Base-by-base conservation (phyloP, 169 alveolate species). In the Plasmodium vinckei region DNA sequence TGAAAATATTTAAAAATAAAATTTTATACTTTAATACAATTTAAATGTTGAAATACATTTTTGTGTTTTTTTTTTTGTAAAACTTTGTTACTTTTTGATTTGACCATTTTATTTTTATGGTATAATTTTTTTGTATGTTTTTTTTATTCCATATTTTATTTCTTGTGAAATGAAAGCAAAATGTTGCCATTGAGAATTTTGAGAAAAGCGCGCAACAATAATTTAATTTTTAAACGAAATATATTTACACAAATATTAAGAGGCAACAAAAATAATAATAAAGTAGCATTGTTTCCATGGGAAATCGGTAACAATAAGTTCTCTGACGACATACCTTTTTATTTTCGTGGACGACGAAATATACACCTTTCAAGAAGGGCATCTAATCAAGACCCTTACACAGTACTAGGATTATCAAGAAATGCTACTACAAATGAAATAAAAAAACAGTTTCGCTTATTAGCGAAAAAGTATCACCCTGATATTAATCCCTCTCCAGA, bases 391-490 rank as follows among this genome's bases (percentile, higher is more conserved):
- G 97, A 95, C 73, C 97, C 97, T 39, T 94, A 95, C 59, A 70
- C 92, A 10, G 97, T 97, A 51, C 92, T 98, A 23, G 99, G 99
- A 21, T 96, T 97, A 27, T 87, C 95, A 57, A 91, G 96, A 54
- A 92, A 87, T 64, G 98, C 99, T 7, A 86, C 98, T 44, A 91
- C 94, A 61, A 96, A 72, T 21, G 98, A 96, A 73, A 96, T 97
- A 21, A 96, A 96, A 89, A 88, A 95, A 33, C 96, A 96, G 59
- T 97, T 96, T 93, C 94, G 98, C 75, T 96, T 96, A 88, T 84
- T 97, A 63, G 98, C 98, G 64, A 94, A 97, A 84, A 96, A 96
- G 87, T 97, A 95, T 91, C 98, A 97, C 92, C 99, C 99, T 15
- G 99, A 97, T 90, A 93, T 95, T 53, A 97, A 97, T 87, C 98